phyloP scores from a whole-genome alignment of 805 yeast species.

The Schwanniomyces polymorphus region DNA sequence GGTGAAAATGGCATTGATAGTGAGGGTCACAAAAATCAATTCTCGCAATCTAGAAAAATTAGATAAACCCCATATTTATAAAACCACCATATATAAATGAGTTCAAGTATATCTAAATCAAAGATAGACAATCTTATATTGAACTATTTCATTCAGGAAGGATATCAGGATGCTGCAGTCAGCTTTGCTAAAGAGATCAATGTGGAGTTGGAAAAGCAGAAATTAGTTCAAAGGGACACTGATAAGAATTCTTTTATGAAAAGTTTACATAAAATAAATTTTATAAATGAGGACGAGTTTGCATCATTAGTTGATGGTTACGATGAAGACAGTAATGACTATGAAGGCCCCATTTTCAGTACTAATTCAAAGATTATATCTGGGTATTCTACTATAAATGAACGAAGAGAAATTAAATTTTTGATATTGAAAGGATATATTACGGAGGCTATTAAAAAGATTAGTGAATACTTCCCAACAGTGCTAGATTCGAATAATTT shows the following conservation, averaged over 20 bases:
- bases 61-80: not conserved
- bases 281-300: conserved; percentile 13
- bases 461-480: conserved; percentile 63
- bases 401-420: conserved; percentile 53
- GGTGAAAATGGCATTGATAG: too few species aligned
- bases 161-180: conserved; percentile 67
- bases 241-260: conserved; percentile 7
- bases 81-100: not conserved
- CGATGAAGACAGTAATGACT: conserved; percentile 1
- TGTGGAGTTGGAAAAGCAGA: conserved; percentile 10
- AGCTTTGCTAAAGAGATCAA: conserved; percentile 61
- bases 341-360: not conserved
- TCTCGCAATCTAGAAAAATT: conserved; percentile 1
- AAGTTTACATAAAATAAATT: conserved; percentile 7
- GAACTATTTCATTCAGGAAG: conserved; percentile 76
- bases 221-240: not conserved
- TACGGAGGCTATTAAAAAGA: conserved; percentile 52
- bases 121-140: conserved; percentile 57
- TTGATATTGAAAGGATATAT: conserved; percentile 62
- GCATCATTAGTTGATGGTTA: conserved; percentile 7
- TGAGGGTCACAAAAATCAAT: not conserved
- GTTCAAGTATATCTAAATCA: conserved; percentile 20
- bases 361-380: conserved; percentile 12
- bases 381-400: conserved; percentile 52
- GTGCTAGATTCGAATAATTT: conserved; percentile 62